Evolutionary conservation across 2,329 filamentous ascomycete species (phyloP).

Genomic region (Amauroascus verrucosus): DNA sequence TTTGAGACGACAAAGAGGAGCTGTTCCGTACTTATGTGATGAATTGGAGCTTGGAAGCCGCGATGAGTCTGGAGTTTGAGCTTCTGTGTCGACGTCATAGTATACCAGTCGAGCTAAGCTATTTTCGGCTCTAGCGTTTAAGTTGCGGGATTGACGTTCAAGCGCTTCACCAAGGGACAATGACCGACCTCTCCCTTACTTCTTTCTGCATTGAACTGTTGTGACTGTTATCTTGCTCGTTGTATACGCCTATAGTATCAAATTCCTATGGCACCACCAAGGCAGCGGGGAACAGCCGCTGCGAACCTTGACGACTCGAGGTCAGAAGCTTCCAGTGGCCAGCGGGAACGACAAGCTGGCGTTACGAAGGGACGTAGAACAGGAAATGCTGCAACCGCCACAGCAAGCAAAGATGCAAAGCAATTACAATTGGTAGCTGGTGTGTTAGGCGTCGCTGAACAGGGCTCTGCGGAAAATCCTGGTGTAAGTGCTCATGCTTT

Average conservation of each 20-base stretch:
- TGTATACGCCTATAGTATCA: no score
- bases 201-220: neutral
- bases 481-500: constrained; percentile 23
- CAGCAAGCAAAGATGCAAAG: constrained; percentile 21
- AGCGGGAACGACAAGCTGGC: constrained; percentile 28
- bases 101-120: no score
- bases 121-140: no score
- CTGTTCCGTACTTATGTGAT: constrained; percentile 13
- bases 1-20: constrained; percentile 21
- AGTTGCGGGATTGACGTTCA: no score
- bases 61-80: neutral
- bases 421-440: constrained; percentile 19
- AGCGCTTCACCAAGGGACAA: no score
- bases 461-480: constrained; percentile 18
- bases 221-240: neutral
- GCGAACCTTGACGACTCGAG: constrained; percentile 37
- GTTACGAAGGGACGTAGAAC: constrained; percentile 27
- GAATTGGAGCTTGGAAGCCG: neutral
- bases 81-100: no score
- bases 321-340: constrained; percentile 39
- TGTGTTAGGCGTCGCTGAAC: constrained; percentile 15
- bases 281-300: constrained; percentile 29
- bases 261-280: constrained; percentile 30
- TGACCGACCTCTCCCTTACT: no score
- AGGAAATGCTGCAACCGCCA: constrained; percentile 18